Percentiles rank a stretch among this genome's conserved stretches.
phyloP scores from a whole-genome alignment of 2,329 filamentous ascomycete species.

The Colletotrichum sp. region DNA sequence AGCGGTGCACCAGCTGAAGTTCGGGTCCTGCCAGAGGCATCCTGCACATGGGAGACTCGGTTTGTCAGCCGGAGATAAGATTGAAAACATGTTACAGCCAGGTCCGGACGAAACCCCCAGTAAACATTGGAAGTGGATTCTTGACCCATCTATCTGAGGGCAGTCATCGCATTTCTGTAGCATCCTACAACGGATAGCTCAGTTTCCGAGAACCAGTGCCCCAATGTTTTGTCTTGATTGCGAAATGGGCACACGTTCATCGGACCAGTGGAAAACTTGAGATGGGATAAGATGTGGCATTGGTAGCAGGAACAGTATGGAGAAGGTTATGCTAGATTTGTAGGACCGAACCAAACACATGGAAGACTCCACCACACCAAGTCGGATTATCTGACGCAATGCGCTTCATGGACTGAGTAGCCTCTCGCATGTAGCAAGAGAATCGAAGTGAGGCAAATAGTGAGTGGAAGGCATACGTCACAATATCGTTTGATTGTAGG shows the following conservation, averaged over 20 bases:
- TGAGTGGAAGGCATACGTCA: not conserved
- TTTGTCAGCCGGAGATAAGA: not conserved
- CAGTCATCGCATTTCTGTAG: not conserved
- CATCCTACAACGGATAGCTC: not conserved
- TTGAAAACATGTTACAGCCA: not conserved
- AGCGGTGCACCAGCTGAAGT: not conserved
- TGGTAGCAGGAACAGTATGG: not conserved
- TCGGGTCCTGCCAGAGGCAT: not conserved
- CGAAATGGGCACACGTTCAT: not conserved
- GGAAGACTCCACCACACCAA: not conserved
- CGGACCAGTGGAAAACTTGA: not conserved
- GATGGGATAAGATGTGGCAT: not conserved
- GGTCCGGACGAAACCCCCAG: not conserved
- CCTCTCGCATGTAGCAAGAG: not conserved
- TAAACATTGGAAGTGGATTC: not conserved
- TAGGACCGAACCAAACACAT: not conserved
- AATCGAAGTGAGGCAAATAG: not conserved
- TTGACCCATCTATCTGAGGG: not conserved
- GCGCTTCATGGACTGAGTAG: not conserved
- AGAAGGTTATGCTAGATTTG: not conserved
- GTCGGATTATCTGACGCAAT: not conserved
- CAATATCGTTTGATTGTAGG: fast-evolving
- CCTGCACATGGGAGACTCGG: not conserved
- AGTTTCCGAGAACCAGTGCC: not conserved
- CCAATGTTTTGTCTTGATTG: not conserved